These are phyloP conservation scores for Venustampulla echinocandica DNA, from an alignment of 495 filamentous ascomycete species.

Conservation along the genomic window DNA sequence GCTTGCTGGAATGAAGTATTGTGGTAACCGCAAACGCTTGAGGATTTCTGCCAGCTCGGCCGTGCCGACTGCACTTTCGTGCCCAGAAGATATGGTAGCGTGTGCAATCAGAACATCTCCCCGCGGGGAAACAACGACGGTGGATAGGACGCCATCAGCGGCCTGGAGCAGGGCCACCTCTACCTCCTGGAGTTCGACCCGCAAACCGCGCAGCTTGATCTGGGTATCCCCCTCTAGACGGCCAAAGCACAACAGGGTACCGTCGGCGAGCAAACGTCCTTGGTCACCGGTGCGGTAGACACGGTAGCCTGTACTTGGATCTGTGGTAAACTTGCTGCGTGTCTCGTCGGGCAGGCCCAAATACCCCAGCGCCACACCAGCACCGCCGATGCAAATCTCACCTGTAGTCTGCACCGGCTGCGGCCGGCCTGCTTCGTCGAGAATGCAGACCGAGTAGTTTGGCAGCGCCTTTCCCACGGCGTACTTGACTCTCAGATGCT, in stretches of 20 bases:
- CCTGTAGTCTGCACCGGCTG: slow-evolving; percentile 32
- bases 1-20: slow-evolving; percentile 26
- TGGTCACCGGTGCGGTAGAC: slow-evolving; percentile 15
- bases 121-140: slow-evolving; percentile 29
- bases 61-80: neutral
- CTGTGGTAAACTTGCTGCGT: slow-evolving; percentile 11
- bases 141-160: slow-evolving; percentile 18
- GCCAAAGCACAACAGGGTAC: slow-evolving; percentile 25
- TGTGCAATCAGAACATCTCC: slow-evolving; percentile 9
- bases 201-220: slow-evolving; percentile 41
- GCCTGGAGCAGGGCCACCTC: slow-evolving; percentile 28
- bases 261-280: slow-evolving; percentile 22
- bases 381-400: slow-evolving; percentile 36
- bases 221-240: slow-evolving; percentile 34
- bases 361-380: slow-evolving; percentile 34
- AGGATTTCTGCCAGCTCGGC: neutral
- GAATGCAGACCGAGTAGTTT: slow-evolving; percentile 33
- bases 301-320: no score
- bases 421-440: slow-evolving; percentile 31
- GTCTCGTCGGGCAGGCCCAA: slow-evolving; percentile 15
- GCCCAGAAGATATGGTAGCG: neutral
- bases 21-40: slow-evolving; percentile 4
- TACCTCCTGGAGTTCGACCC: slow-evolving; percentile 42
- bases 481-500: no score
- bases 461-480: slow-evolving; percentile 27